Evolutionary conservation across 495 filamentous ascomycete species (phyloP), one percentile per base, ranked within the genome.

Genomic region (Podospora anserina): DNA sequence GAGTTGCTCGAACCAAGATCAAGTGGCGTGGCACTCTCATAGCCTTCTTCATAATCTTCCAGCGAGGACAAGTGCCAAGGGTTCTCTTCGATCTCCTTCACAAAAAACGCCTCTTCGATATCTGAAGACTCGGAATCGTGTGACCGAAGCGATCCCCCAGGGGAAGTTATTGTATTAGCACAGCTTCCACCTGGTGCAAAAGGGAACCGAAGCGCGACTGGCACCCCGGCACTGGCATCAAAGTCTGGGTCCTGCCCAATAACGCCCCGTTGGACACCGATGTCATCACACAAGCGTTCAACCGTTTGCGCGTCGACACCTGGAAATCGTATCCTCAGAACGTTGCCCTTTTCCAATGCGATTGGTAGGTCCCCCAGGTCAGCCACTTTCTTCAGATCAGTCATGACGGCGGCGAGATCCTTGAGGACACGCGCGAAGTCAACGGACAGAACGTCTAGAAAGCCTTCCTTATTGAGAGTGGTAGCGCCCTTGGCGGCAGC

Each of bases 341-440:
- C 77, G 55, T 77, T 76, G 53, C 77, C 75, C 6, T 86, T 86
- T 61, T 89, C 89, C 54, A 97, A 83, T 0, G 83, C 80, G 19
- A 97, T 88, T 0, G 95, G 92, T 9, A 98, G 82, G 74, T 97
- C 92, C 9, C 95, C 95, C 4, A 97, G 78, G 1, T 81, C 77
- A 1, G 90, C 84, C 5, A 99, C 81, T 16, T 85, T 86, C 73
- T 92, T 90, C 20, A 98, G 83, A 74, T 99, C 95, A 55, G 88
- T 89, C 71, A 96, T 85, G 4, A 93, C 83, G 27, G 87, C 86
- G 5, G 91, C 88, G 39, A 97, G 83, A 68, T 97, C 93, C 76
- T 93, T 91, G 27, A 98, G 79, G 9, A 93, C 89, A 19, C 92
- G 89, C 0, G 92, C 91, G 77, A 99, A 97, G 78, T 99, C 95